Conservation (phyloP, 441 rosid genomes). For the Eutrema salsugineum region DNA sequence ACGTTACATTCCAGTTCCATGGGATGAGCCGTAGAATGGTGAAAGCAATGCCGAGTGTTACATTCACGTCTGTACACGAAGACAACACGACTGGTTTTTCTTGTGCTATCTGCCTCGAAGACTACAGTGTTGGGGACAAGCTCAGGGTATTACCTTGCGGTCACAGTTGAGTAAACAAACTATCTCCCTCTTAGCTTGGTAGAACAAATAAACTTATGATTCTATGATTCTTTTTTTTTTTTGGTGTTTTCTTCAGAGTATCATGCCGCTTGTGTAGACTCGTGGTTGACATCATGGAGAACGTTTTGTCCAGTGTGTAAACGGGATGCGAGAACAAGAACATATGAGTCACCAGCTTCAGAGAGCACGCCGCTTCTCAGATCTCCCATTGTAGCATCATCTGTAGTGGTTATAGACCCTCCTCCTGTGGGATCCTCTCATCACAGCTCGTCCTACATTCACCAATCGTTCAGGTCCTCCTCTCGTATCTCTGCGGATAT, state of each 20-base stretch:
- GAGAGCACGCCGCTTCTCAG: conserved; percentile 72
- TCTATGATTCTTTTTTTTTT: conserved; percentile 10
- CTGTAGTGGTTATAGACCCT: conserved; percentile 51
- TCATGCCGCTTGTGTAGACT: conserved; percentile 79
- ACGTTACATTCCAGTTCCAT: conserved; percentile 49
- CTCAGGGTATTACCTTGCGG: conserved; percentile 82
- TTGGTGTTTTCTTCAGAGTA: conserved; percentile 48
- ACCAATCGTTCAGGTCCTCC: conserved; percentile 36
- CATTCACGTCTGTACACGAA: conserved; percentile 62
- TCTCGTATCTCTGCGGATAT: conserved; percentile 49
- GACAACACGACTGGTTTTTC: conserved; percentile 70
- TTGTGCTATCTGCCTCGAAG: conserved; percentile 92
- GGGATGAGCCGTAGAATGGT: conserved; percentile 81
- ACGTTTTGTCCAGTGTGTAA: conserved; percentile 93
- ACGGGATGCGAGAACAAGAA: conserved; percentile 70
- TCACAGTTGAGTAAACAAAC: conserved; percentile 50
- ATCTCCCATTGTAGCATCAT: conserved; percentile 43
- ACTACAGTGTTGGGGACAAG: conserved; percentile 82
- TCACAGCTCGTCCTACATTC: conserved; percentile 49
- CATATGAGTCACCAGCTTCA: conserved; percentile 63
- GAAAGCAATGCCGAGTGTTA: conserved; percentile 90
- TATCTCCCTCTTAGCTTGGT: not conserved
- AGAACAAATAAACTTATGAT: not conserved
- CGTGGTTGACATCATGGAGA: conserved; percentile 87
- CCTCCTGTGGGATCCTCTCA: conserved; percentile 36